These are phyloP conservation scores for Solanum virginianum DNA, from an alignment of 257 asterid genomes.

Conservation along the genomic window DNA sequence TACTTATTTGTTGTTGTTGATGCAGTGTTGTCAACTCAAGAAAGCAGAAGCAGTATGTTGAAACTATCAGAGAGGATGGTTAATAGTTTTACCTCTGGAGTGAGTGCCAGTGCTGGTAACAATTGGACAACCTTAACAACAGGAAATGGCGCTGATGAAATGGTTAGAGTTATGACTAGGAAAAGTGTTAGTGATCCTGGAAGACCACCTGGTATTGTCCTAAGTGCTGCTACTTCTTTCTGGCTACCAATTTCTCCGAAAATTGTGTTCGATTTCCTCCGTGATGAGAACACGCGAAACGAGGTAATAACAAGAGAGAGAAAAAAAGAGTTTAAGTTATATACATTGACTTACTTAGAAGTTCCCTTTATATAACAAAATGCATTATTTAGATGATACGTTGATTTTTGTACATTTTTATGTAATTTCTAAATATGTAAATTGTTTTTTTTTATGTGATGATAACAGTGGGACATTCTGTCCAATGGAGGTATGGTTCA, in stretches of 20 bases:
- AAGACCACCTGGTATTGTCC: slow-evolving; percentile 21
- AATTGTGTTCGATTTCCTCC: slow-evolving; percentile 21
- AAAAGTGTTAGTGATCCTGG: slow-evolving; percentile 26
- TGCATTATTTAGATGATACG: too few species aligned
- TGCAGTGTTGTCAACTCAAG: not conserved
- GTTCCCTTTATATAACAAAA: too few species aligned
- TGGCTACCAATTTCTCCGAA: slow-evolving; percentile 42
- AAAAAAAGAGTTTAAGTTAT: not conserved
- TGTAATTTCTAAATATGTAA: not conserved
- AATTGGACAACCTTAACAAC: slow-evolving; percentile 29
- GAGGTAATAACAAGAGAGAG: slow-evolving; percentile 9
- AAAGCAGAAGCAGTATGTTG: slow-evolving; percentile 19
- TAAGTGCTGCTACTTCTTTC: slow-evolving; percentile 29
- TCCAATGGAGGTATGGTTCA: slow-evolving; percentile 13
- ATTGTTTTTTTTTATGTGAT: not conserved
- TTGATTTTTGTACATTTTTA: not conserved
- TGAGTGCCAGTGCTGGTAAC: slow-evolving; percentile 14
- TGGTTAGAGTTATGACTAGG: slow-evolving; percentile 26
- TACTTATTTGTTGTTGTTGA: not conserved
- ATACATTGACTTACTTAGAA: too few species aligned
- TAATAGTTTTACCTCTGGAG: slow-evolving; percentile 16
- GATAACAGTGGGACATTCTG: slow-evolving; percentile 33
- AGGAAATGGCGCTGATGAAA: slow-evolving; percentile 17
- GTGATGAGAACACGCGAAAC: slow-evolving; percentile 7
- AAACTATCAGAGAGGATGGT: slow-evolving; percentile 36